A percentile compares a stretch with the other conserved stretches of the same genome.
These are phyloP conservation scores for Picea glauca DNA, from an alignment of 75 land plant genomes.

Conservation along the genomic window DNA sequence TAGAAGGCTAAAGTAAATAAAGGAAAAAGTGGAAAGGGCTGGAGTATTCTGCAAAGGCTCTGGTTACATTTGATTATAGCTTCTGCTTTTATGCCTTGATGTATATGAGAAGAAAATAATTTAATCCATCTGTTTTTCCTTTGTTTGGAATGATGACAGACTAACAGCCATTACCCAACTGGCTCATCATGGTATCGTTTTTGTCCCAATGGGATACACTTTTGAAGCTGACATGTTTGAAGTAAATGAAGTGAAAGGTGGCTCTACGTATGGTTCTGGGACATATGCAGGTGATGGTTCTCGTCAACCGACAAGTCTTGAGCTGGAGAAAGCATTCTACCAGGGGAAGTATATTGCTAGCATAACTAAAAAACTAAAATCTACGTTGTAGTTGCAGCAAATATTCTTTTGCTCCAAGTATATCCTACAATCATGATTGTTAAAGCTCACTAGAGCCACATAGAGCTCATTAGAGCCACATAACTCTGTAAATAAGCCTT, in stretches of 20 bases:
- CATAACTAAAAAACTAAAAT: slow-evolving; percentile 52
- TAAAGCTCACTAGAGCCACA: too few species aligned
- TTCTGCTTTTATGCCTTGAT: background rate
- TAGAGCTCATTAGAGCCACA: too few species aligned
- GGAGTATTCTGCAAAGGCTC: too few species aligned
- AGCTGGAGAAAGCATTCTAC: slow-evolving; percentile 66
- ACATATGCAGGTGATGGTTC: slow-evolving; percentile 78
- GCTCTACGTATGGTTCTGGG: slow-evolving; percentile 74
- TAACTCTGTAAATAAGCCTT: too few species aligned
- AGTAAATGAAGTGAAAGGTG: slow-evolving; percentile 63
- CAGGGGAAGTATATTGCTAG: slow-evolving; percentile 71
- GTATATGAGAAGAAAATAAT: background rate
- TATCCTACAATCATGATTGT: too few species aligned
- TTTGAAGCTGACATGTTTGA: slow-evolving; percentile 68
- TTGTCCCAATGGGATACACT: slow-evolving; percentile 74
- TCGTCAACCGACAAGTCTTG: slow-evolving; percentile 61
- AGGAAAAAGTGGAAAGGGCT: background rate
- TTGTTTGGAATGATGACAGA: slow-evolving; percentile 26
- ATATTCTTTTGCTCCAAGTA: too few species aligned
- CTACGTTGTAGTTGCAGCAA: background rate
- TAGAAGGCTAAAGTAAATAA: background rate
- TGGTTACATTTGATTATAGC: too few species aligned
- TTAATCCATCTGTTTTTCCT: background rate
- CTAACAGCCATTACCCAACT: slow-evolving; percentile 68
- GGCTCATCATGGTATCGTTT: slow-evolving; percentile 71